Base-by-base conservation (phyloP, 1,139 yeast genomes). In the Geotrichum bryndzae region DNA sequence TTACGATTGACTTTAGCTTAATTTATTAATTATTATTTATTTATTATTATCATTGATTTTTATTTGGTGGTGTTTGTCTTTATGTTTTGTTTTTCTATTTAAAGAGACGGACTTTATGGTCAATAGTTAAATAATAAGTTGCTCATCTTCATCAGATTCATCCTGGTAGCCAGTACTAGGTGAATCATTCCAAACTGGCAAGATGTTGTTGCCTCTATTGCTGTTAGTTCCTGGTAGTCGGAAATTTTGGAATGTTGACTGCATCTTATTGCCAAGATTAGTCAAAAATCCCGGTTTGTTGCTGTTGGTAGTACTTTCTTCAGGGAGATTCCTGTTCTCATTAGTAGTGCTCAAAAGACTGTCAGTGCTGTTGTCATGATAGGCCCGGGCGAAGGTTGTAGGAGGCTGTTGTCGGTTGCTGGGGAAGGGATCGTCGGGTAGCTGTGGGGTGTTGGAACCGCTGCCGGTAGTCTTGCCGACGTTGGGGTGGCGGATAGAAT, bases 401-500 rank as follows among this genome's bases (percentile, higher is more conserved):
- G 10, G 35, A n/a, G 22, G 48, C 48, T 31, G 15, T 27, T 55
- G 29, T 56, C 54, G 23, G 48, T 22, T 46, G 38, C 27, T 18
- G 51, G 22, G 48, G 3, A 45, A 53, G 45, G 56, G 15, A 56
- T 27, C 53, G 35, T 50, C 60, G 8, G 52, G 25, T n/a, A 56
- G 22, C 50, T 51, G 55, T 7, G 62, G 61, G 11, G 56, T 54
- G 46, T 54, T 57, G n/a, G 53, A 33, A 13, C 54, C 58, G 35
- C 60, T 50, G 6, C 56, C 31, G 13, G 54, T 35, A 41, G 53
- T 51, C 33, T 58, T 53, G 10, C 54, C 38, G 18, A 61, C 51
- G 22, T 59, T 61, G 6, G 63, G 61, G 35, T 63, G 63, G 3
- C 63, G 51, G 10, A 68, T 64, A 1, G 72, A 69, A 61, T 66